Evolutionary conservation across 2,329 filamentous ascomycete genomes (phyloP), one percentile per base, ranked within the genome.

Genomic region (Pseudopithomyces maydicus): DNA sequence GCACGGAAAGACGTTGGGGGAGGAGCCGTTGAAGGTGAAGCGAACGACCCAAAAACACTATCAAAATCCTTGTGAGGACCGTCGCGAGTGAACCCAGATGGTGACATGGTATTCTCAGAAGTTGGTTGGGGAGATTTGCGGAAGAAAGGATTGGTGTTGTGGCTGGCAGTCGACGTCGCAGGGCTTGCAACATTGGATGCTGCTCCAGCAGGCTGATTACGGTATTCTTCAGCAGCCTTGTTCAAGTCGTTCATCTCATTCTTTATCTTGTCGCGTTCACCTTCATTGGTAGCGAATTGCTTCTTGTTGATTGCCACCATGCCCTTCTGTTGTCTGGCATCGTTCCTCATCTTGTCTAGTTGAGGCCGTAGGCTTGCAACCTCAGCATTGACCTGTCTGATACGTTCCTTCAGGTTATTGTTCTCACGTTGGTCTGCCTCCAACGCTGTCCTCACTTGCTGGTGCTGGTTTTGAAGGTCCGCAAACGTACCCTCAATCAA

Each of bases 231-330:
- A 65, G 80, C 86, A 68, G 79, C 85, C 81, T 83, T 89, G 74
- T 78, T 84, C 62, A 89, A 83, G 50, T 86, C 87, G 56, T 88
- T 88, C 43, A 89, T 88, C 74, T 98, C 94, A 1, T 82, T 80
- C 79, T 92, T 93, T 38, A 97, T 81, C 80, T 91, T 94, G 58
- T 98, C 94, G 32, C 91, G 86, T 74, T 98, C 94, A 46, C 85
- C 86, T 76, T 99, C 95, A 55, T 90, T 91, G 0, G 93, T 97
- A 35, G 89, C 86, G 58, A 98, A 81, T 78, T 99, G 95, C 80
- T 99, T 99, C 83, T 96, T 98, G 80, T 97, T 97, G 79, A 99
- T 99, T 42, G 95, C 93, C 29, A 96, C 94, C 63, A 98, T 83
- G 17, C 95, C 95, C 79, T 96, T 98, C 72, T 98, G 93, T 75